phyloP scores from a whole-genome alignment of 257 asterid species.

The Nicotiana benthamiana region DNA sequence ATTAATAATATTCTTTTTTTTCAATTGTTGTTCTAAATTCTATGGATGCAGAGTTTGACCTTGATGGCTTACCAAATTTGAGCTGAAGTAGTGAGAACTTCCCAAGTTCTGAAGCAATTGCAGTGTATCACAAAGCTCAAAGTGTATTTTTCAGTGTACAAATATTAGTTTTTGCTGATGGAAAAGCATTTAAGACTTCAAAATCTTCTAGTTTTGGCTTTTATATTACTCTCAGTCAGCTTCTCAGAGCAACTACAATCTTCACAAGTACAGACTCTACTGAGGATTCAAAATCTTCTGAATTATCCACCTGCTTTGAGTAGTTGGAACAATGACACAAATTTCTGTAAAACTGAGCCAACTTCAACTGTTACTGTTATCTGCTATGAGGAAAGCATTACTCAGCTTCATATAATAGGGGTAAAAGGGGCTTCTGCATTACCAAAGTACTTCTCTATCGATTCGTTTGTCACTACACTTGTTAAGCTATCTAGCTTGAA shows the following conservation, averaged over 20 bases:
- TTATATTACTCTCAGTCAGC: constrained; percentile 25
- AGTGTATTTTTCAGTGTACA: not conserved
- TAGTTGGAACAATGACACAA: constrained; percentile 37
- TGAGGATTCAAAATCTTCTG: constrained; percentile 42
- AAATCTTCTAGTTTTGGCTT: constrained; percentile 7
- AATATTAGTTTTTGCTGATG: not conserved
- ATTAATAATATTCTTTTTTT: not conserved
- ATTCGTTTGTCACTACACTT: constrained; percentile 49
- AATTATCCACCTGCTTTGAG: constrained; percentile 38
- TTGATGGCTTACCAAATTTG: not conserved
- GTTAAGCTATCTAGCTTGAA: constrained; percentile 47
- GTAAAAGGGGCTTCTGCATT: constrained; percentile 20
- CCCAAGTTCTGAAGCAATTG: not conserved
- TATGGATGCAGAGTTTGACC: not conserved
- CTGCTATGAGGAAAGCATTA: constrained; percentile 57
- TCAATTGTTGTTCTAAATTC: not conserved
- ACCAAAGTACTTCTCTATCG: constrained; percentile 53
- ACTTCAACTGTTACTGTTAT: constrained; percentile 43
- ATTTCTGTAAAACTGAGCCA: constrained; percentile 58
- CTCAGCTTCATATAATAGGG: constrained; percentile 78
- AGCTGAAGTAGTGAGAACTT: not conserved
- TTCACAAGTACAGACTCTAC: constrained; percentile 40
- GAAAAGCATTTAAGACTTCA: not conserved
- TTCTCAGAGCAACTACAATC: constrained; percentile 38
- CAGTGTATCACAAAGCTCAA: not conserved